Base-by-base conservation (phyloP, 2,329 filamentous ascomycete genomes). In the Penicillium brasilianum region DNA sequence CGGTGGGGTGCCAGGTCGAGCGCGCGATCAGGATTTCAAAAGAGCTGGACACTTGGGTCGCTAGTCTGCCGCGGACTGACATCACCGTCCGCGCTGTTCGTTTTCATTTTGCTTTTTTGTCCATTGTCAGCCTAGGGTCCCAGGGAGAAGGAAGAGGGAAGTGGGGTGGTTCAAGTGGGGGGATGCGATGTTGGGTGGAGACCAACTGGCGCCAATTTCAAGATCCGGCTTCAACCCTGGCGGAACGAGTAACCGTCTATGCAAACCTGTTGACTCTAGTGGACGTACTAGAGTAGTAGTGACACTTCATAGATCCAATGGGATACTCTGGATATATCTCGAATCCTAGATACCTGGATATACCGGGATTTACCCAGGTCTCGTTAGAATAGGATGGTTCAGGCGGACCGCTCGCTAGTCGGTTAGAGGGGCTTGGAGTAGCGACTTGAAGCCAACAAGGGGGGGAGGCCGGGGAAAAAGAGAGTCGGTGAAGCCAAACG, bases 401-500 rank as follows among this genome's bases (percentile, higher is more conserved):
- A 63, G 46, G 43, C 59, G 64, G 66, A 20, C 9, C 48, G n/a
- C 5, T 28, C 44, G 22, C 16, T 18, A 18, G 10, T 43, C 39
- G 32, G 32, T 34, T 34, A 34, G 32, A 9, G 32, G 25, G 32
- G 20, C 18, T 11, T 18, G 37, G 16, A 41, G 37, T 16, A n/a
- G n/a, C n/a, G 34, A 11, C 13, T 36, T 37, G 57, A 60, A 57
- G 58, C 61, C 39, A 67, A n/a, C n/a, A n/a, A n/a, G n/a, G n/a
- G n/a, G n/a, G n/a, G 55, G 59, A 55, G 55, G 41, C 14, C 13
- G 20, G 22, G 43, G 16, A 46, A 9, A 41, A 32, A 18, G 57
- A 64, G 58, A 64, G 63, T 66, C 63, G 63, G 63, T 66, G 63
- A 66, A 57, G 44, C 43, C 28, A 41, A 53, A 43, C 30, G 2